These are phyloP conservation scores for Boletus rufocinnamomeus DNA, from an alignment of 768 basidiomycete genomes.

Conservation along the genomic window DNA sequence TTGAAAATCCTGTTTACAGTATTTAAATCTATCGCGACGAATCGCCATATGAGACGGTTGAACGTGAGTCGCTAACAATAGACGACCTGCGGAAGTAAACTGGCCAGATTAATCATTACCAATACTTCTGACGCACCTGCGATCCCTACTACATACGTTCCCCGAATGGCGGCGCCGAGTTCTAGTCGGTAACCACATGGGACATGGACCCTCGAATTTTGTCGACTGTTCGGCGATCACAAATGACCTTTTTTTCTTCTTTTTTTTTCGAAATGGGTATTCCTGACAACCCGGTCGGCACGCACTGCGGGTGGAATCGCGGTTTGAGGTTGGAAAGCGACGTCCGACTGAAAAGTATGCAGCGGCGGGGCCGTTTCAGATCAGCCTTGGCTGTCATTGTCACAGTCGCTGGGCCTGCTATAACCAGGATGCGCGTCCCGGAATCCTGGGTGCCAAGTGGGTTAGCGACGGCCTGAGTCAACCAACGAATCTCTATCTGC, in stretches of 20 bases:
- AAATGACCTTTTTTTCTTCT: background rate
- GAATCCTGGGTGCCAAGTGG: background rate
- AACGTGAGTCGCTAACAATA: conserved; percentile 16
- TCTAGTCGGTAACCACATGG: conserved; percentile 7
- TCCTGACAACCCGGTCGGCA: background rate
- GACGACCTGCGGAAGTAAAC: background rate
- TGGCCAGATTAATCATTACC: background rate
- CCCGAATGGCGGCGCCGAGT: conserved; percentile 1
- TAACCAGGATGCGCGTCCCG: background rate
- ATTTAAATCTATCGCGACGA: conserved; percentile 6
- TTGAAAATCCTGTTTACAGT: background rate
- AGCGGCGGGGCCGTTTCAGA: conserved; percentile 1
- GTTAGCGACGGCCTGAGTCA: background rate
- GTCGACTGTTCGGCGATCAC: conserved; percentile 20
- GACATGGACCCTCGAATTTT: conserved; percentile 1
- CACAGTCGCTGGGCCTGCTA: background rate
- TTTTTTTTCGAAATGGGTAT: background rate
- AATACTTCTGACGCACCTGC: background rate
- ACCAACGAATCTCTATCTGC: background rate
- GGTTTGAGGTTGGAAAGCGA: background rate
- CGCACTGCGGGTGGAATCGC: background rate
- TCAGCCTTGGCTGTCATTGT: background rate
- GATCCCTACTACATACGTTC: background rate
- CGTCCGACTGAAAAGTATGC: background rate
- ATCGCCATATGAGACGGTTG: background rate